phyloP scores from a whole-genome alignment of 306 rosid genomes.

The Elaeagnus macrophylla region DNA sequence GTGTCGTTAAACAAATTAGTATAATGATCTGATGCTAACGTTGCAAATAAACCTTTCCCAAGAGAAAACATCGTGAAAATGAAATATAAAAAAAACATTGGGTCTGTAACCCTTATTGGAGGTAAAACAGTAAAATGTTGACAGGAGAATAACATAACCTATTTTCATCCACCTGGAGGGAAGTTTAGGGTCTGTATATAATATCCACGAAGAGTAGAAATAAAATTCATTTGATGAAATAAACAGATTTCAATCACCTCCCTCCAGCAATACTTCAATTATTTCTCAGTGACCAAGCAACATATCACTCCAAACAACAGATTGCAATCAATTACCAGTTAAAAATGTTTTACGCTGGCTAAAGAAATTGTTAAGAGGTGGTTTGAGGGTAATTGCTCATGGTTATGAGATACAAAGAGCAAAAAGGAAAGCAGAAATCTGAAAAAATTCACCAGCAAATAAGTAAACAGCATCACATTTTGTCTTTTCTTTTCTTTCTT shows the following conservation, averaged over 20 bases:
- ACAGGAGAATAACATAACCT: background rate
- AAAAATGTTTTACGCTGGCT: no score
- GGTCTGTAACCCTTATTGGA: background rate
- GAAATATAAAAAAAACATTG: background rate
- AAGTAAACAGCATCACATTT: no score
- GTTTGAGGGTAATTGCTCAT: no score
- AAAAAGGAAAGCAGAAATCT: no score
- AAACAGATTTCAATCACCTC: background rate
- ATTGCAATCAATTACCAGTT: no score
- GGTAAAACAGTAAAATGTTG: background rate
- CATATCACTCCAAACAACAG: no score
- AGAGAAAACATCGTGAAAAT: background rate
- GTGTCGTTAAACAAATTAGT: conserved; percentile 48
- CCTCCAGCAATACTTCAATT: background rate
- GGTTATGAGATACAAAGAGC: no score
- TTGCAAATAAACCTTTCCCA: background rate
- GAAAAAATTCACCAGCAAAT: no score
- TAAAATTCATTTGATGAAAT: background rate
- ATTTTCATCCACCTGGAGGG: background rate
- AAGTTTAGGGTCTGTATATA: background rate
- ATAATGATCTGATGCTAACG: conserved; percentile 8
- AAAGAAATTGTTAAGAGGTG: no score
- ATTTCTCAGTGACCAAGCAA: no score
- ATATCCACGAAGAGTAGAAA: background rate
- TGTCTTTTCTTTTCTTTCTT: no score